Base-by-base conservation (phyloP, 1,284 basidiomycete species). In the Thelephora terrestris region DNA sequence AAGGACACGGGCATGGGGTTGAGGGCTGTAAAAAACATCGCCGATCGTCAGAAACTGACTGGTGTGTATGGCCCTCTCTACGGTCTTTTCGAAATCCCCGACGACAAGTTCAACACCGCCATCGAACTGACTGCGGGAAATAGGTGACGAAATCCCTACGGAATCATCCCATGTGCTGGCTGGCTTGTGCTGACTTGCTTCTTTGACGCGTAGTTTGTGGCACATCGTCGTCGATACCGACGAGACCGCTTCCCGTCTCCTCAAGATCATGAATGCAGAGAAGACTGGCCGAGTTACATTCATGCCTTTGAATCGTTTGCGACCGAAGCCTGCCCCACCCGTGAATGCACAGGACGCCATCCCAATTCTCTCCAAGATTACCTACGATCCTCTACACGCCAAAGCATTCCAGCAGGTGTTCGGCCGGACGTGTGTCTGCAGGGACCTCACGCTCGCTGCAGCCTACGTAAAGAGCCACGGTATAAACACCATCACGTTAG, bases 331-430 rank as follows among this genome's bases (percentile, higher is more conserved):
- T 42, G 71, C 74, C 0, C 66, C 71, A 0, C 68, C 74, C 12
- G 93, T 93, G 0, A 83, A 87, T 54, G 85, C 84, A 4, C 78
- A 84, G 49, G 95, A 99, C 56, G 92, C 91, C 0, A 81, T 97
- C 39, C 91, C 93, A 0, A 78, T 94, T 51, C 71, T 93, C 46
- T 78, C 84, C 53, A 94, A 94, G 64, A 76, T 99, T 49, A 72
- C 74, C 2, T 99, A 84, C 60, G 85, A 94, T 54, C 70, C 70
- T 2, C 64, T 64, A 16, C 85, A 85, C 60, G 71, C 75, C 37
- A 86, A 89, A 55, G 96, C 96, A 0, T 91, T 99, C 66, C 83
- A 94, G 61, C 95, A 98, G 63, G 92, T 99, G n/a, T 99, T 99
- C 58, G 93, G 93, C 29, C 92, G 92, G 65, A 98, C 93, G 0